Evolutionary conservation across 2,329 filamentous ascomycete species (phyloP).

Genomic region (Trichoderma asperellum): DNA sequence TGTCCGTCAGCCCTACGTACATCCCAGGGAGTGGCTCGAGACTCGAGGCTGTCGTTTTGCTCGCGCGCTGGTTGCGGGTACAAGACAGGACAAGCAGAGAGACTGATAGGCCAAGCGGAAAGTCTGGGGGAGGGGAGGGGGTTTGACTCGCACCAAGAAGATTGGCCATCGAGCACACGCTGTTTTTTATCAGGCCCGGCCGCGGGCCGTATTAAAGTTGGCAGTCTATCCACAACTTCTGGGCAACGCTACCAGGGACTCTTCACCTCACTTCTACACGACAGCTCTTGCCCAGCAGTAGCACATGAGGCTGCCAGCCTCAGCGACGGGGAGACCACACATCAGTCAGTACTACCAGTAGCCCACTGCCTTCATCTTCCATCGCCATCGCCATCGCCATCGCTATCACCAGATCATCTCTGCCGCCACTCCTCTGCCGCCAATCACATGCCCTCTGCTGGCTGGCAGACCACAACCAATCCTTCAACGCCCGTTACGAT

Average conservation of each 20-base stretch:
- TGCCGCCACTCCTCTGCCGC: background rate
- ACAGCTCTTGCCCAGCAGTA: background rate
- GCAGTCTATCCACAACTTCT: conserved; percentile 9
- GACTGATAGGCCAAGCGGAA: background rate
- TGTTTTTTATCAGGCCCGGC: background rate
- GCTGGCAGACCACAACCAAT: conserved; percentile 8
- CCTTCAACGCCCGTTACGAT: background rate
- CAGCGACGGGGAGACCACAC: background rate
- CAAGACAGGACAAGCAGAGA: background rate
- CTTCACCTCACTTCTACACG: conserved; percentile 9
- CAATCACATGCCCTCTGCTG: background rate
- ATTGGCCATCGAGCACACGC: conserved; percentile 4
- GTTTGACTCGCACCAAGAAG: conserved; percentile 17
- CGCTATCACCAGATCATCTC: background rate
- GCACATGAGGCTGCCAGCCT: background rate
- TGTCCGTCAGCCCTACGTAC: conserved; percentile 22
- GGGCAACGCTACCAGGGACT: background rate
- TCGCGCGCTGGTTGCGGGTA: background rate
- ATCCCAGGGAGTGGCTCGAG: background rate
- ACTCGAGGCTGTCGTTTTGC: background rate
- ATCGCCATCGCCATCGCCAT: background rate
- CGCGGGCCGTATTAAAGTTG: conserved; percentile 19
- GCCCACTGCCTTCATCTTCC: background rate
- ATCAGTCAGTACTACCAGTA: background rate
- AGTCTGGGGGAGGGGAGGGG: conserved; percentile 21